Evolutionary conservation across 2,329 filamentous ascomycete genomes (phyloP).

Genomic region (Exserohilum turcica): DNA sequence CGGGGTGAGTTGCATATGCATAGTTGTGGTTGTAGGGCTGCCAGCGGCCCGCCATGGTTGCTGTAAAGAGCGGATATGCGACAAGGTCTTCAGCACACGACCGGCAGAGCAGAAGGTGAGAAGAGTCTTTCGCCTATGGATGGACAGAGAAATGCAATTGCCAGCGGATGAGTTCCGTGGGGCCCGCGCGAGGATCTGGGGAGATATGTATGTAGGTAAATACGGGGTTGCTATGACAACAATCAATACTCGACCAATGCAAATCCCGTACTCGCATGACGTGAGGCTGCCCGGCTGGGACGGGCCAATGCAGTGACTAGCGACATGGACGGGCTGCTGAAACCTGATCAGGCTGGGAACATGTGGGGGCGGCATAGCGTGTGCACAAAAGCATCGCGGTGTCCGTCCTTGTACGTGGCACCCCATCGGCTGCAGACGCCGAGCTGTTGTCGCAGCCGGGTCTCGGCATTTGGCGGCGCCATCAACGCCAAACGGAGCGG

Average conservation of each 20-base stretch:
- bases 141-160: constrained; percentile 37
- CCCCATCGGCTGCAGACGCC: neutral
- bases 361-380: constrained; percentile 16
- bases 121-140: constrained; percentile 36
- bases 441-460: neutral
- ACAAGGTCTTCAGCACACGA: constrained; percentile 30
- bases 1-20: constrained; percentile 65
- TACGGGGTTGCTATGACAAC: constrained; percentile 41
- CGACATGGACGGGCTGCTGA: constrained; percentile 10
- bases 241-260: constrained; percentile 23
- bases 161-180: constrained; percentile 38
- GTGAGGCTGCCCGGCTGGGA: constrained; percentile 21
- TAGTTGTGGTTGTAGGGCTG: constrained; percentile 79
- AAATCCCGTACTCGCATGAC: constrained; percentile 21
- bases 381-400: constrained; percentile 2
- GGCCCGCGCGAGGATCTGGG: constrained; percentile 30
- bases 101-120: constrained; percentile 34
- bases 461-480: neutral
- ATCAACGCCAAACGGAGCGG: neutral
- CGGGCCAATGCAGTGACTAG: constrained; percentile 15
- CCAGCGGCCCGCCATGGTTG: constrained; percentile 52
- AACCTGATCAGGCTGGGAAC: constrained; percentile 7
- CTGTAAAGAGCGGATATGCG: constrained; percentile 29
- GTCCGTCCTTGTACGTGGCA: constrained; percentile 1
- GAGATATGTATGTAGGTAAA: constrained; percentile 35